Base-by-base conservation (phyloP, 2,329 filamentous ascomycete species). In the Sclerotinia borealis region DNA sequence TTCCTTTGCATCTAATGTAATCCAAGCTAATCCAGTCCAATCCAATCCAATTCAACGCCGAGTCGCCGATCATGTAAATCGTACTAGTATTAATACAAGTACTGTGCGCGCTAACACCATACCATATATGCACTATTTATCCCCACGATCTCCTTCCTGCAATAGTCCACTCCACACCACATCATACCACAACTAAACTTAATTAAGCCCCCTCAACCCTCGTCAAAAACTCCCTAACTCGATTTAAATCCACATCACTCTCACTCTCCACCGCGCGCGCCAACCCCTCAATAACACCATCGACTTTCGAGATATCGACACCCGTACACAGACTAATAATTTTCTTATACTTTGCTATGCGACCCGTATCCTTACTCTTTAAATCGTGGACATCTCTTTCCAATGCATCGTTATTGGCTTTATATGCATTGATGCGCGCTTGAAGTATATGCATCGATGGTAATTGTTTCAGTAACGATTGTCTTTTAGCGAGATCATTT, bases 231-330 rank as follows among this genome's bases (percentile, higher is more conserved):
- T 92, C 85, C 69, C 89, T 81, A 15, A 96, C 89, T 10, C 92
- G 79, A 0, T 84, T 85, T 10, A 93, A 85, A 72, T 96, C 91
- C 1, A 92, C 79, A 70, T 91, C 89, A 9, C 82, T 84, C 74
- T 97, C 93, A 72, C 92, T 96, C 76, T 96, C 93, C 3, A 98
- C 89, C 2, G 95, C 95, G 66, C 91, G 86, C 52, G 96, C 85
- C 49, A 99, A 79, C 3, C 87, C 86, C 59, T 92, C 90, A 0
- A 97, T 81, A 59, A 92, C 84, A 63, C 85, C 84, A 70, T 98
- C 95, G 17, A 98, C 90, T 19, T 68, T 85, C 10, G 83, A 81
- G 66, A 96, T 92, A 0, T 85, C 83, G 39, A 93, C 90, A 10
- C 86, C 87, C 0, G 92, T 96, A 74, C 93, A 97, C 15, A 97